Percentiles rank a stretch among this genome's conserved stretches.
These are phyloP conservation scores for Solanum hybrid DNA, from an alignment of 305 asterid genomes.

Conservation along the genomic window DNA sequence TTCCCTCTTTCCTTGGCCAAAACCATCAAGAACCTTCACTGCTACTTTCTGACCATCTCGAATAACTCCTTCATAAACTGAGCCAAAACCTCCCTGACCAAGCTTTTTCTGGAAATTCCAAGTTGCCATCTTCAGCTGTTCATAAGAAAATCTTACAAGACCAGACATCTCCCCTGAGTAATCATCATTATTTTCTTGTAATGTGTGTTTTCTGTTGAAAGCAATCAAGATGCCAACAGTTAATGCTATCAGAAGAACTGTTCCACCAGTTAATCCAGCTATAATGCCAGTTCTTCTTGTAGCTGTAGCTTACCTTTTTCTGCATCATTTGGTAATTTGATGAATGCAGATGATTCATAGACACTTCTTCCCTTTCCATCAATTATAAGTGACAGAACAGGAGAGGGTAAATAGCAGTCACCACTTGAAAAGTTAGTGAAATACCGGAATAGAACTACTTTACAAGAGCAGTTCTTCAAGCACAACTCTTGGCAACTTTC, in stretches of 20 bases:
- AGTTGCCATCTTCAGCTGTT: background rate
- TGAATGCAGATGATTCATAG: background rate
- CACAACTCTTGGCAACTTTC: background rate
- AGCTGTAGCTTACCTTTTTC: background rate
- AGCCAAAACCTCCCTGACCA: constrained; percentile 6
- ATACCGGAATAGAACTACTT: background rate
- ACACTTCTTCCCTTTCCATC: background rate
- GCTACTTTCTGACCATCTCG: constrained; percentile 1
- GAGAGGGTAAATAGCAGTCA: constrained; percentile 3
- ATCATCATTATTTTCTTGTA: background rate
- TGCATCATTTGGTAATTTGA: background rate
- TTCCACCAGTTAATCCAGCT: background rate
- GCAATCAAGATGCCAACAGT: background rate
- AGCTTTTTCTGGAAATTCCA: background rate
- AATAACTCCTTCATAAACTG: constrained; percentile 1
- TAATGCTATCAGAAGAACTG: background rate
- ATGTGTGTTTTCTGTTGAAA: background rate
- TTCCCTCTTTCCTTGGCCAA: background rate
- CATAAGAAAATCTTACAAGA: background rate
- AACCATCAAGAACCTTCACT: constrained; percentile 2
- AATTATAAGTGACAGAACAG: background rate
- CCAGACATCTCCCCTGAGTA: background rate
- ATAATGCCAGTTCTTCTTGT: background rate
- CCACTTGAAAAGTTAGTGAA: background rate
- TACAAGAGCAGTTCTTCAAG: background rate